Conservation (phyloP, 345 rosid species). For the Eucalyptus cloeziana region DNA sequence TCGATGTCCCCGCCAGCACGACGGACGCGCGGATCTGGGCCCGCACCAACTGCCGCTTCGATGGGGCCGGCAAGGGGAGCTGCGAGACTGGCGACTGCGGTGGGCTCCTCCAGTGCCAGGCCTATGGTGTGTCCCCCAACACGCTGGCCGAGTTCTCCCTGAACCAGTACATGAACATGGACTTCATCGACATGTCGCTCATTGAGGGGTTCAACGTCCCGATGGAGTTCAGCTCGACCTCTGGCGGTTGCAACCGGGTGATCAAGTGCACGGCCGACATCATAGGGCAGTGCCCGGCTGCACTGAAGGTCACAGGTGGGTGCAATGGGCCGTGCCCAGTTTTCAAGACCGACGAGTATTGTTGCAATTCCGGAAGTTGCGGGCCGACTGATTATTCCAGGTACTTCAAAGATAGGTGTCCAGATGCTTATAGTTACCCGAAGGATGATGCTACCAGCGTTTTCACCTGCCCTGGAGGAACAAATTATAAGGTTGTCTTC, state of each 20-base stretch:
- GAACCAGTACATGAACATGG: conserved; percentile 7
- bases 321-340: conserved; percentile 19
- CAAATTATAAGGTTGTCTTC: conserved; percentile 17
- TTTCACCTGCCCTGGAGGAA: conserved; percentile 14
- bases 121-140: conserved; percentile 7
- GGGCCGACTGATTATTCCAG: not conserved
- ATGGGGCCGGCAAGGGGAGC: conserved; percentile 7
- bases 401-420: conserved; percentile 7
- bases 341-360: conserved; percentile 1
- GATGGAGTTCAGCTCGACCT: conserved; percentile 11
- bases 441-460: conserved; percentile 6
- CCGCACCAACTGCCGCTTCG: conserved; percentile 13
- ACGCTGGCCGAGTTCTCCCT: conserved; percentile 14
- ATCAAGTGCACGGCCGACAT: conserved; percentile 3
- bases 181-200: conserved; percentile 18
- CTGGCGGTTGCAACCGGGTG: not conserved
- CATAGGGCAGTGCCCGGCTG: not conserved
- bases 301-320: not conserved
- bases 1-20: not conserved
- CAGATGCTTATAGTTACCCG: conserved; percentile 13
- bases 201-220: conserved; percentile 23
- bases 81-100: conserved; percentile 21
- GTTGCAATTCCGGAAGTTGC: conserved; percentile 5
- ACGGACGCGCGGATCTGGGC: conserved; percentile 8
- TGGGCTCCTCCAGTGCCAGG: conserved; percentile 6